A percentile compares a stretch with the other conserved stretches of the same genome.
These are phyloP conservation scores for Coprinellus micaceus DNA, from an alignment of 768 basidiomycete species.

Conservation along the genomic window DNA sequence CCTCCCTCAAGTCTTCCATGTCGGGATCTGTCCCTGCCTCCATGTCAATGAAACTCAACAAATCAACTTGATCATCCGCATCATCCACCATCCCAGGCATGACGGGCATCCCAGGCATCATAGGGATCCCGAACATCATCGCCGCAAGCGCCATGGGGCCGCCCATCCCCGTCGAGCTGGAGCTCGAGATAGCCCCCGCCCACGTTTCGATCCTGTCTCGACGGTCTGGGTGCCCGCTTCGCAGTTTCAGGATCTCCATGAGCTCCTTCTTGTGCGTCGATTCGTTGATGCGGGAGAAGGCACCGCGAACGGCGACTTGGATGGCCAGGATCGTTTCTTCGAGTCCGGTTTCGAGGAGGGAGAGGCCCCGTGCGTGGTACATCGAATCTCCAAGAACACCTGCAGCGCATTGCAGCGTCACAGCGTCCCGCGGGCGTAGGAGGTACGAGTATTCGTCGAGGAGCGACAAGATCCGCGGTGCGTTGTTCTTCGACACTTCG, in stretches of 20 bases:
- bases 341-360: slow-evolving; percentile 53
- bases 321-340: slow-evolving; percentile 41
- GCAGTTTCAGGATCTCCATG: slow-evolving; percentile 42
- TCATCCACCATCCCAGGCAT: slow-evolving; percentile 23
- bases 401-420: slow-evolving; percentile 43
- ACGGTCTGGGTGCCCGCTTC: slow-evolving; percentile 34
- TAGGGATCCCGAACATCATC: slow-evolving; percentile 51
- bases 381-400: slow-evolving; percentile 29
- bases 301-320: slow-evolving; percentile 36
- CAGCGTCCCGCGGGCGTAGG: slow-evolving; percentile 56
- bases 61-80: slow-evolving; percentile 43
- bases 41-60: slow-evolving; percentile 48
- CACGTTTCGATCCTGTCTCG: slow-evolving; percentile 47
- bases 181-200: slow-evolving; percentile 47
- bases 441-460: slow-evolving; percentile 49
- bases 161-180: slow-evolving; percentile 26
- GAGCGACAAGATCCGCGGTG: slow-evolving; percentile 34
- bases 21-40: slow-evolving; percentile 49
- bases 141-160: slow-evolving; percentile 62
- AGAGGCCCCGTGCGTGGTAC: slow-evolving; percentile 31
- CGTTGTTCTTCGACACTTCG: slow-evolving; percentile 33
- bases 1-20: slow-evolving; percentile 56
- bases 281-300: slow-evolving; percentile 48
- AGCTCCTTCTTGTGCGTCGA: slow-evolving; percentile 39
- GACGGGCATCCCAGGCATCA: slow-evolving; percentile 29